These are phyloP conservation scores for Rhizopus microsporus DNA, from an alignment of 371 early-diverging fungal genomes.

Conservation along the genomic window DNA sequence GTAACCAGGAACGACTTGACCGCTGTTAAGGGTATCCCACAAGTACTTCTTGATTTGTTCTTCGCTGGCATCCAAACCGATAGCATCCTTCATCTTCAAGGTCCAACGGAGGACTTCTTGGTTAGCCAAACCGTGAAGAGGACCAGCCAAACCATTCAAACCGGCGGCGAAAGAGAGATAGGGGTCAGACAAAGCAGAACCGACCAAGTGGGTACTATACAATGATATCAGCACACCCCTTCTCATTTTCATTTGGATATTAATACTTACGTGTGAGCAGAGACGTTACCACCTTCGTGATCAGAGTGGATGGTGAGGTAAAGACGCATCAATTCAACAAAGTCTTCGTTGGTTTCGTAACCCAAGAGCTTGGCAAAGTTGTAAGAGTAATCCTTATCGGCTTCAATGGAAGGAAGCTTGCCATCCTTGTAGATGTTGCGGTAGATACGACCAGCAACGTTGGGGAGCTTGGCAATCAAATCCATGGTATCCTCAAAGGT, in stretches of 20 bases:
- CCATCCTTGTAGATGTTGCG: conserved; percentile 98
- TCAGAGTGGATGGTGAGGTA: conserved; percentile 99
- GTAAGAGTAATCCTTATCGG: conserved; percentile 89
- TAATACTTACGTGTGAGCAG: conserved; percentile 77
- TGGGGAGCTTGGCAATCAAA: conserved; percentile 96
- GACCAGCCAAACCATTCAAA: conserved; percentile 98
- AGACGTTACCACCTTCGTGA: conserved; percentile 99
- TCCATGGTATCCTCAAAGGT: conserved; percentile 97
- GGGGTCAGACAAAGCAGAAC: conserved; percentile 96
- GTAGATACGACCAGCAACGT: conserved; percentile 97
- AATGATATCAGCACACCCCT: neutral
- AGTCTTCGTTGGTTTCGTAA: conserved; percentile 83
- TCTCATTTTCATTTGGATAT: neutral
- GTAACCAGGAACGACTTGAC: conserved; percentile 98
- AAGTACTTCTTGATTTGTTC: conserved; percentile 94
- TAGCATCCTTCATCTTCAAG: conserved; percentile 86
- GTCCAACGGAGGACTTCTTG: conserved; percentile 99
- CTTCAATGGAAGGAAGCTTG: conserved; percentile 82
- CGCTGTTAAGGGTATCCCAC: conserved; percentile 93
- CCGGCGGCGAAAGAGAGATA: conserved; percentile 97
- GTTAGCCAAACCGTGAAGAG: conserved; percentile 99
- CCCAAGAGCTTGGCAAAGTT: conserved; percentile 95
- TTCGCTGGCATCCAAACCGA: conserved; percentile 87
- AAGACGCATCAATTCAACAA: conserved; percentile 96
- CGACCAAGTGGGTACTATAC: conserved; percentile 88